Evolutionary conservation across 1,139 yeast genomes (phyloP), one percentile per base, ranked within the genome.

Genomic region (Hyphopichia khmerensis): DNA sequence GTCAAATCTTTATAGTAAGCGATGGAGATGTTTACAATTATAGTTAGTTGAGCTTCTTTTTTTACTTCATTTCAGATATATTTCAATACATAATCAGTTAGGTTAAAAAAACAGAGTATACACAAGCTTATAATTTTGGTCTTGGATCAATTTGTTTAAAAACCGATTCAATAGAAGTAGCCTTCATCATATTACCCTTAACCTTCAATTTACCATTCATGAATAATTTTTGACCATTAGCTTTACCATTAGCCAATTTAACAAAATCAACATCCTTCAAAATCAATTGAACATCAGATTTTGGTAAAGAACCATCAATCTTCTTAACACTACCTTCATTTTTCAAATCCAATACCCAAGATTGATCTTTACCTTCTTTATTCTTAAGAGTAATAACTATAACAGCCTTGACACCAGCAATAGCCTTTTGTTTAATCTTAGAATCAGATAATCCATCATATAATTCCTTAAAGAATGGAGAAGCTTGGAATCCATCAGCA

Each of bases 151-250:
- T 78, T 43, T 79, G 67, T 73, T 84, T 84, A 69, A 87, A 78
- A 40, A 87, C 82, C 39, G 77, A 67, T 67, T 87, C 95, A 49
- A 87, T 80, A 47, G 82, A 78, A 44, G 91, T 81, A 47, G 95
- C 95, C 76, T 88, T 87, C 91, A 86, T 85, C 72, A 87, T 84
- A 70, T 87, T 87, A 57, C 96, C 96, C 75, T 82, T 85, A 52
- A 87, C 84, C 77, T 87, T 87, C 65, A 87, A 77, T 66, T 84
- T 85, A 43, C 96, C 96, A 58, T 79, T 72, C 87, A 87, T 80
- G 68, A 87, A 87, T 59, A 88, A 77, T 70, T 83, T 84, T 67
- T 87, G 96, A 45, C 95, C 90, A 62, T 84, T 84, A 50, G 89
- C 83, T 72, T 86, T 84, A 53, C 95, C 95, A 48, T 73, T 68